phyloP scores from a whole-genome alignment of 176 grass and related monocot species.

The Musa itinerans region DNA sequence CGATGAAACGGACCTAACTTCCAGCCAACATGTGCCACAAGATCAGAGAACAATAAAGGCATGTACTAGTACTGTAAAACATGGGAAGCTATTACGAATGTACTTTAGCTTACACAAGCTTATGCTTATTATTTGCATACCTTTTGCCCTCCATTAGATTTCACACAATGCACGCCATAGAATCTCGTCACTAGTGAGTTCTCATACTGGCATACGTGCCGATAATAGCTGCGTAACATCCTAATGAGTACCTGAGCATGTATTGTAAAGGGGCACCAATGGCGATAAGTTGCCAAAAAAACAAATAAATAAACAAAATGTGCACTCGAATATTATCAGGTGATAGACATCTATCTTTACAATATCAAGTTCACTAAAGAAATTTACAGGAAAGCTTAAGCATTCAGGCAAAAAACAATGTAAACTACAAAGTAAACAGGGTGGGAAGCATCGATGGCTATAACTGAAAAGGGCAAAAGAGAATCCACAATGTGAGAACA shows the following conservation, averaged over 20 bases:
- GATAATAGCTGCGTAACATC: slow-evolving; percentile 3
- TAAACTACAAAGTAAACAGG: too few relatives aligned
- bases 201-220: neutral
- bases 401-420: too few relatives aligned
- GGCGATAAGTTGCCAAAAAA: neutral
- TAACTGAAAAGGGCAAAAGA: too few relatives aligned
- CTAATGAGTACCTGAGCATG: slow-evolving; percentile 2
- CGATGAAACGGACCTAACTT: slow-evolving; percentile 71
- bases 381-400: too few relatives aligned
- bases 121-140: slow-evolving; percentile 10
- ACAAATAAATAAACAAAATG: neutral
- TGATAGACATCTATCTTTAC: too few relatives aligned
- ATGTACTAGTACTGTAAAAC: too few relatives aligned
- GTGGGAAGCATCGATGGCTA: too few relatives aligned
- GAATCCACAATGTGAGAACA: too few relatives aligned
- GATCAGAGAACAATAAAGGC: too few relatives aligned
- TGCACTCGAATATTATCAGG: neutral
- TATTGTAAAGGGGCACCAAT: neutral
- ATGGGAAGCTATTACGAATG: too few relatives aligned
- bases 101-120: too few relatives aligned
- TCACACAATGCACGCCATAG: slow-evolving; percentile 53
- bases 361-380: too few relatives aligned
- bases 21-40: neutral
- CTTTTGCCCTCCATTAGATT: slow-evolving; percentile 56
- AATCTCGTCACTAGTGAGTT: slow-evolving; percentile 4